phyloP scores from a whole-genome alignment of 2,329 filamentous ascomycete species.

The Fusarium domesticum region DNA sequence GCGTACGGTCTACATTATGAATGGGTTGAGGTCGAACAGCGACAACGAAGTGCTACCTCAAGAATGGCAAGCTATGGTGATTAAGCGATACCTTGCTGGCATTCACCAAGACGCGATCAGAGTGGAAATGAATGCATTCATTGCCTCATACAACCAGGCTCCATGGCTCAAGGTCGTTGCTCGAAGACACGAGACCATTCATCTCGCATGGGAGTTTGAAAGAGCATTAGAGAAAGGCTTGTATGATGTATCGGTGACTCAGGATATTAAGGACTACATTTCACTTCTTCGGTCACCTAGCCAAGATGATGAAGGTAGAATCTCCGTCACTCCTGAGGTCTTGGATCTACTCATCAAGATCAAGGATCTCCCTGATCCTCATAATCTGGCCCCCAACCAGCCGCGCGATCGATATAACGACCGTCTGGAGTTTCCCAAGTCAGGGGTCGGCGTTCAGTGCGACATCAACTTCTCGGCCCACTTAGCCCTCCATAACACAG shows the following conservation, averaged over 20 bases:
- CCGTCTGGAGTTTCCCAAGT: slow-evolving; percentile 73
- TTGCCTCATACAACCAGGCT: slow-evolving; percentile 11
- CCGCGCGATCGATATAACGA: slow-evolving; percentile 54
- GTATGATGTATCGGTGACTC: slow-evolving; percentile 40
- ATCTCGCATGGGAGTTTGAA: slow-evolving; percentile 56
- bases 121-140: slow-evolving; percentile 34
- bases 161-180: slow-evolving; percentile 42
- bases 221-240: slow-evolving; percentile 47
- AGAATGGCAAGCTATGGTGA: slow-evolving; percentile 22
- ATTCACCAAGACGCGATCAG: slow-evolving; percentile 48
- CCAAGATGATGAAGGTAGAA: slow-evolving; percentile 24
- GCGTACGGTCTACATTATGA: slow-evolving; percentile 36
- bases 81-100: slow-evolving; percentile 50
- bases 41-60: slow-evolving; percentile 3
- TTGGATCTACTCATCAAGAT: slow-evolving; percentile 42
- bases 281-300: slow-evolving; percentile 44
- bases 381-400: slow-evolving; percentile 49
- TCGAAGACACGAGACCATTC: slow-evolving; percentile 52
- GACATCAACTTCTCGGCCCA: slow-evolving; percentile 91
- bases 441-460: slow-evolving; percentile 76
- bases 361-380: slow-evolving; percentile 46
- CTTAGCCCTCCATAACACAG: slow-evolving; percentile 79
- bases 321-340: slow-evolving; percentile 38
- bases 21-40: slow-evolving; percentile 12
- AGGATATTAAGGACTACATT: slow-evolving; percentile 49